phyloP scores from a whole-genome alignment of 352 stramenopile species.

The Phytopythium ostracodes region DNA sequence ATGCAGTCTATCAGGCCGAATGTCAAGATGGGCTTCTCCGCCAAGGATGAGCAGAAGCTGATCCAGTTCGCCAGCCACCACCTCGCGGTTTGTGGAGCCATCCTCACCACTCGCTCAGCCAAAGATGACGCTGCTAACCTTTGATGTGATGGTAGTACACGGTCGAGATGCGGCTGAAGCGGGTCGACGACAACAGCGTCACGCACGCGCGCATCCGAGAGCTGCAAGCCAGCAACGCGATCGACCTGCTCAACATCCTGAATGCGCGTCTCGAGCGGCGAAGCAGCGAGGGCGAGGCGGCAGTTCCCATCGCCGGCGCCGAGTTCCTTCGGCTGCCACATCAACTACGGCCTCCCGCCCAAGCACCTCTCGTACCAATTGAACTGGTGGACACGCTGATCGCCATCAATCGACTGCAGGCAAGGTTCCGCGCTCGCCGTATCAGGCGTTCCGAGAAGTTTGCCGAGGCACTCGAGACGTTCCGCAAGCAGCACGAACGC shows the following conservation, averaged over 20 bases:
- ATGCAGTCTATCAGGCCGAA: conserved; percentile 23
- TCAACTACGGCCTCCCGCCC: background rate
- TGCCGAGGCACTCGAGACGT: conserved; percentile 24
- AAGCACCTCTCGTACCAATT: background rate
- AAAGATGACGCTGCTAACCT: background rate
- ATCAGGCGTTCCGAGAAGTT: conserved; percentile 25
- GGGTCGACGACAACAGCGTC: conserved; percentile 18
- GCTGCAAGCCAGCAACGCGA: conserved; percentile 35
- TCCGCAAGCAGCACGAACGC: conserved; percentile 21
- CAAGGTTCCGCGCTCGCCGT: conserved; percentile 27
- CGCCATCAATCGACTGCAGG: conserved; percentile 28
- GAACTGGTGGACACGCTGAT: conserved; percentile 19
- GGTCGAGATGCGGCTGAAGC: conserved; percentile 47
- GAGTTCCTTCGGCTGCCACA: background rate
- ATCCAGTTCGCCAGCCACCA: conserved; percentile 61
- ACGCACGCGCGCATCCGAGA: conserved; percentile 40
- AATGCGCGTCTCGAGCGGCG: conserved; percentile 32
- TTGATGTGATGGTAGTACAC: conserved; percentile 25
- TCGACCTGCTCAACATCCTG: conserved; percentile 57
- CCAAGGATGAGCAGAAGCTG: conserved; percentile 63
- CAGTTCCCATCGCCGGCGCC: background rate
- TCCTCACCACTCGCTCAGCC: background rate
- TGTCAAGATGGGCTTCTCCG: conserved; percentile 33
- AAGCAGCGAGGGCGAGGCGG: background rate
- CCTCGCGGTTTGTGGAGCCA: conserved; percentile 21